Evolutionary conservation across 345 rosid species (phyloP), one percentile per base, ranked within the genome.

Genomic region (Aquilaria yunnanensis): DNA sequence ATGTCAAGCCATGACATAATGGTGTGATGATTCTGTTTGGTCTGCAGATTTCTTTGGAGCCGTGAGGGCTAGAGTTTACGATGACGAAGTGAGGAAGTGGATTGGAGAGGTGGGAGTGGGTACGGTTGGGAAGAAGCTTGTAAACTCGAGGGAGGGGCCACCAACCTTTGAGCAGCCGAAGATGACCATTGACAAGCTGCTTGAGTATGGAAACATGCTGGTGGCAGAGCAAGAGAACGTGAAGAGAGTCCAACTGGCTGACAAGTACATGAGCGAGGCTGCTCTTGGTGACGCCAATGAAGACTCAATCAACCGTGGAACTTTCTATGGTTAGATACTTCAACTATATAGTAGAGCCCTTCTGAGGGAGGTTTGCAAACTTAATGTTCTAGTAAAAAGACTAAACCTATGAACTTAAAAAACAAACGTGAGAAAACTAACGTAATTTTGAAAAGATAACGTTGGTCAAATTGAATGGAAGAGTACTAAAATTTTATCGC

Each of bases 31-130:
- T 23, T 56, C 30, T 54, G 5, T 0, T 4, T 23, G 31, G n/a
- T 62, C 57, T 63, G 69, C 72, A 92, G 96, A 93, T 71, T 93
- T 93, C 87, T 93, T 90, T 4, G 97, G 98, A 37, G 98, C 98
- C 0, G 65, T 93, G 64, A 84, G 97, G 86, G 95, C 98, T 8
- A 80, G 97, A 77, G 98, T 93, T 31, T 93, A 90, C 63, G 98
- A 93, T 10, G 97, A 93, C 50, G 98, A 88, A 81, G 97, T 93
- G 79, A 90, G 97, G 79, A 93, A 93, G 77, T 88, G 94, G 82
- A 61, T 93, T 2, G 55, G 77, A 0, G 85, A 73, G 0, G 63
- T 90, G 3, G 97, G 98, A 49, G 89, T 93, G 1, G 76, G 76
- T 0, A 7, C 47, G 53, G 33, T 93, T 9, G 97, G 98, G 30